These are phyloP conservation scores for Alternaria tenuissima DNA, from an alignment of 2,329 filamentous ascomycete genomes.

Conservation along the genomic window DNA sequence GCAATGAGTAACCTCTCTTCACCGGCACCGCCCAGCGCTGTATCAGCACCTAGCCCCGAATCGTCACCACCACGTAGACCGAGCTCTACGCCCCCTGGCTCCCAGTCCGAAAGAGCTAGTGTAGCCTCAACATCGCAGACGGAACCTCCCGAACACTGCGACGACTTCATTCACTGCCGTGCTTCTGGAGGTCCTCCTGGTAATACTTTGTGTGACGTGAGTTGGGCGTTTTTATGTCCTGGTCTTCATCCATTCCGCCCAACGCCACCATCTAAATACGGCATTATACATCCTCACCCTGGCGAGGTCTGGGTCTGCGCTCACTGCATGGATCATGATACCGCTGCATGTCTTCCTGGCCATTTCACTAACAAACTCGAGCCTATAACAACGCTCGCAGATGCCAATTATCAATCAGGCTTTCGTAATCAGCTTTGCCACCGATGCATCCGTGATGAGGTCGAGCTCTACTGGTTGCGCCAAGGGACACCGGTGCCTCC, in stretches of 20 bases:
- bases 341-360: background rate
- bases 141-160: background rate
- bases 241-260: background rate
- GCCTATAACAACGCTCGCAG: background rate
- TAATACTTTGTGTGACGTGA: background rate
- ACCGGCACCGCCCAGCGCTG: no score
- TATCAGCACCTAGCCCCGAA: background rate
- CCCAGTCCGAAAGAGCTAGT: background rate
- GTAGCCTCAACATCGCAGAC: background rate
- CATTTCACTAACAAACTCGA: background rate
- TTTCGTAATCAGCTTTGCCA: slow-evolving; percentile 2
- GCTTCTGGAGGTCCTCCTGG: background rate
- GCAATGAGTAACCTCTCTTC: background rate
- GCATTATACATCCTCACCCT: background rate
- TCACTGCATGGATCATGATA: background rate
- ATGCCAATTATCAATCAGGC: background rate
- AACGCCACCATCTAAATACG: background rate
- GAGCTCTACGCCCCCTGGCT: background rate
- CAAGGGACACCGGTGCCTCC: background rate
- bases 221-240: background rate
- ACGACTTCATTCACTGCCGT: background rate
- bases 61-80: background rate
- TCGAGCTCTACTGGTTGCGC: slow-evolving; percentile 11
- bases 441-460: slow-evolving; percentile 6
- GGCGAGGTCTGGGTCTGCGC: background rate